phyloP scores from a whole-genome alignment of 352 stramenopile genomes.

The Thraustochytrium sp. region DNA sequence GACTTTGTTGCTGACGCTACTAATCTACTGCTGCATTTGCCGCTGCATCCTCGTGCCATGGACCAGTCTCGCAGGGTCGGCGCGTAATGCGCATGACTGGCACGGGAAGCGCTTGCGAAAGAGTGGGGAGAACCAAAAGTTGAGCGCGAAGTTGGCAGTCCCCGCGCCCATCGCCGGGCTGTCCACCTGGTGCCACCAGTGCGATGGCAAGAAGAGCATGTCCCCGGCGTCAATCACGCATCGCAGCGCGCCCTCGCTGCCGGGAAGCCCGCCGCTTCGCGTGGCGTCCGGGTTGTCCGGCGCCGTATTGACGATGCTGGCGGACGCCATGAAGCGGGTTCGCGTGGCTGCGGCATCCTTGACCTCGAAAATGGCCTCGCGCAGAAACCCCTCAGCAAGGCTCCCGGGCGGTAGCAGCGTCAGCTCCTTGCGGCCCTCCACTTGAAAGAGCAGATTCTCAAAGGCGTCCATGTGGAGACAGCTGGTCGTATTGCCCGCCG shows the following conservation, averaged over 20 bases:
- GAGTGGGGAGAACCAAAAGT: slow-evolving; percentile 53
- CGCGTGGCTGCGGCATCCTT: not conserved
- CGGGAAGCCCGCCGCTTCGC: not conserved
- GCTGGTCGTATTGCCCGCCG: slow-evolving; percentile 47
- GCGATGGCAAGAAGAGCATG: slow-evolving; percentile 38
- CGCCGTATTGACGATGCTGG: slow-evolving; percentile 49
- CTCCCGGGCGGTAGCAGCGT: slow-evolving; percentile 40
- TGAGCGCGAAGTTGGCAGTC: slow-evolving; percentile 44
- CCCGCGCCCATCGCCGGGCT: not conserved
- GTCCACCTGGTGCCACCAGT: slow-evolving; percentile 50
- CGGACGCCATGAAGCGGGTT: slow-evolving; percentile 33
- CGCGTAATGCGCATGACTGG: not conserved
- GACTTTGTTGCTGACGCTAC: too few species aligned
- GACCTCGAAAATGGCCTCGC: slow-evolving; percentile 42
- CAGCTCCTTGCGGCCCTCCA: slow-evolving; percentile 45
- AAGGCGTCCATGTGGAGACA: slow-evolving; percentile 49
- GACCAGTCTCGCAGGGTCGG: too few species aligned
- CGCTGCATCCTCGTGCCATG: too few species aligned
- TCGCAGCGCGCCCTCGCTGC: not conserved
- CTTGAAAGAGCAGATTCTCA: slow-evolving; percentile 49
- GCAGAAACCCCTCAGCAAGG: slow-evolving; percentile 47
- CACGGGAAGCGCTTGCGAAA: not conserved
- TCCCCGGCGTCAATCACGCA: not conserved
- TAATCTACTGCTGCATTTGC: too few species aligned
- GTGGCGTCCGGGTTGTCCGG: slow-evolving; percentile 10